Base-by-base conservation (phyloP, 2,329 filamentous ascomycete species). In the Paraconiothyrium brasiliense region DNA sequence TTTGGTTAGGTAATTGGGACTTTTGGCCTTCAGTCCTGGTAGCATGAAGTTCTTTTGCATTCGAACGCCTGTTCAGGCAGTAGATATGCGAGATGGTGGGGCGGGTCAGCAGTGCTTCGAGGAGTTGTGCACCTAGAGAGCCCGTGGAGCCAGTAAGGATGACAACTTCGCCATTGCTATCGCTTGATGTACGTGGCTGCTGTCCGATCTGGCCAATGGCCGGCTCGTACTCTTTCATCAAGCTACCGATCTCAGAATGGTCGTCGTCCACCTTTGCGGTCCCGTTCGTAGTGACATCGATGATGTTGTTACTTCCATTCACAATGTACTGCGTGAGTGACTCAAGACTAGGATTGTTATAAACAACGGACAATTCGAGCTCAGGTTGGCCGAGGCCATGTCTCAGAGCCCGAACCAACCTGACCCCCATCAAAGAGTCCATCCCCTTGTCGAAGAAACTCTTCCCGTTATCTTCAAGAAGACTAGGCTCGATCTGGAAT, bases 111-210 rank as follows among this genome's bases (percentile, higher is more conserved):
- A 74, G 59, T 11, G 65, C 54, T 35, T 68, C 58, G 7, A 74
- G 67, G 22, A 72, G 57, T 11, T 72, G 61, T 2, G 59, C 64
- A 3, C 71, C 71, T 6, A 74, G 65, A 24, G 63, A 66, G 4
- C 71, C 72, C 13, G 71, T 74, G 10, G 69, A 67, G 16, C 71
- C 72, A 3, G 71, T 74, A 2, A 72, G 49, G 8, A 70, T 47
- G 4, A 73, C 61, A 9, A 67, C 61, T 43, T 69, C 59, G 37
- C 54, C 35, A 5, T 39, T 46, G n/a, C 49, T 16, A 13, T 52
- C 27, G 43, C 20, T 13, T 14, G n/a, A 13, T 14, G 11, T 9
- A 20, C 16, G 14, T 20, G 24, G 44, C 24, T 24, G 59, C 54
- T 22, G 57, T 27, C 14, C 6, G 11, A 61, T 50, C 16, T 56